Conservation (phyloP, 768 basidiomycete species). For the Xerocomellus amylosporus region DNA sequence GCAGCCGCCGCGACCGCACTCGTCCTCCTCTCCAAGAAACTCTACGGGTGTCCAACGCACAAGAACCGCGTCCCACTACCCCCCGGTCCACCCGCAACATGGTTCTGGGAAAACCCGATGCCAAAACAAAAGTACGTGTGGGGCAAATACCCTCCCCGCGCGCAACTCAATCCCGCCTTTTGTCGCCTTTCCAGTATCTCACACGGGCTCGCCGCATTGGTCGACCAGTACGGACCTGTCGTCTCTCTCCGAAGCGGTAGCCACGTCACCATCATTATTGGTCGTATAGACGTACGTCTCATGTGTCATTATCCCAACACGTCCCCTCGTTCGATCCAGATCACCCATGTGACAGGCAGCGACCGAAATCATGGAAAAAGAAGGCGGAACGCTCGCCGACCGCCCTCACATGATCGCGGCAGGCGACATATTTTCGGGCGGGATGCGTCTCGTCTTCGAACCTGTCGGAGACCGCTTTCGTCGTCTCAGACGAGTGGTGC, state of each 20-base stretch:
- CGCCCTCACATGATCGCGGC: conserved; percentile 50
- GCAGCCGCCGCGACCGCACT: not conserved
- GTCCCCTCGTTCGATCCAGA: not conserved
- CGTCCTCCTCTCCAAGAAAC: not conserved
- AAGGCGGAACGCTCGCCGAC: conserved; percentile 49
- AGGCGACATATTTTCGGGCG: conserved; percentile 51
- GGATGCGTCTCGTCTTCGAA: conserved; percentile 51
- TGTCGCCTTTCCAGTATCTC: not conserved
- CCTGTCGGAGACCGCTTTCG: conserved; percentile 53
- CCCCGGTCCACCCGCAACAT: conserved; percentile 1
- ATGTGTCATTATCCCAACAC: not conserved
- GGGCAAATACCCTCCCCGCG: not conserved
- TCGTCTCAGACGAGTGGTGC: conserved; percentile 52
- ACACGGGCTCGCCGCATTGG: conserved; percentile 44
- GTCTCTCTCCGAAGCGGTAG: conserved; percentile 49
- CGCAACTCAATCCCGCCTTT: not conserved
- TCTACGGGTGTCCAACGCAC: not conserved
- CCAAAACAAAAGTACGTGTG: not conserved
- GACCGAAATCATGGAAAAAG: conserved; percentile 58
- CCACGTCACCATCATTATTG: conserved; percentile 15
- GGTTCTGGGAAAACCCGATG: conserved; percentile 1
- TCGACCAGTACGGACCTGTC: conserved; percentile 54
- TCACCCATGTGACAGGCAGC: conserved; percentile 37
- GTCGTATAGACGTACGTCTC: conserved; percentile 15
- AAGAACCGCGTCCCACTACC: not conserved